Conservation (phyloP, 2,329 filamentous ascomycete genomes). For the Penicillium sp. region DNA sequence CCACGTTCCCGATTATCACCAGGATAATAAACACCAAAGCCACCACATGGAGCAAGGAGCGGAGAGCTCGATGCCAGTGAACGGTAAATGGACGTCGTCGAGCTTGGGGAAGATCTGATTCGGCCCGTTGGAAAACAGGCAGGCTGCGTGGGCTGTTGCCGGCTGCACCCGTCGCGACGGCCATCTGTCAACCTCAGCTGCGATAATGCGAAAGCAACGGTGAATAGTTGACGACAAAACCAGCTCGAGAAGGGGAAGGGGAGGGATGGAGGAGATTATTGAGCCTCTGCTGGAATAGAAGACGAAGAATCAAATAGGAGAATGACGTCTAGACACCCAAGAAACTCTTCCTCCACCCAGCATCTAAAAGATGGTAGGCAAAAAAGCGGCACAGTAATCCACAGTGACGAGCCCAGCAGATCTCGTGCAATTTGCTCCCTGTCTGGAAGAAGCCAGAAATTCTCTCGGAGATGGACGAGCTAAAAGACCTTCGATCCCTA, state of each 20-base stretch:
- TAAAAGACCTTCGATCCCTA: background rate
- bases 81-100: constrained; percentile 28
- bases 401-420: background rate
- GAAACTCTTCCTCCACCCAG: background rate
- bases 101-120: constrained; percentile 21
- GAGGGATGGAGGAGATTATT: background rate
- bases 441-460: too few relatives aligned
- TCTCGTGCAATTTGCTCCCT: too few relatives aligned
- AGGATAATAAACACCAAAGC: constrained; percentile 74
- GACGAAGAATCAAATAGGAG: background rate
- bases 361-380: background rate
- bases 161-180: constrained; percentile 9
- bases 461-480: too few relatives aligned
- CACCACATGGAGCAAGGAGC: constrained; percentile 65
- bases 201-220: background rate
- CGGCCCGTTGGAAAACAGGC: constrained; percentile 22
- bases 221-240: background rate
- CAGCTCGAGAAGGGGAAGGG: background rate
- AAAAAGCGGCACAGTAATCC: background rate
- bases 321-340: constrained; percentile 11
- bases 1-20: constrained; percentile 71
- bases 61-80: constrained; percentile 57
- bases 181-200: constrained; percentile 6
- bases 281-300: background rate
- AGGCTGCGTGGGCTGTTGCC: constrained; percentile 22